These are phyloP conservation scores for Fonsecaea pugnacius DNA, from an alignment of 2,329 filamentous ascomycete genomes.

Conservation along the genomic window DNA sequence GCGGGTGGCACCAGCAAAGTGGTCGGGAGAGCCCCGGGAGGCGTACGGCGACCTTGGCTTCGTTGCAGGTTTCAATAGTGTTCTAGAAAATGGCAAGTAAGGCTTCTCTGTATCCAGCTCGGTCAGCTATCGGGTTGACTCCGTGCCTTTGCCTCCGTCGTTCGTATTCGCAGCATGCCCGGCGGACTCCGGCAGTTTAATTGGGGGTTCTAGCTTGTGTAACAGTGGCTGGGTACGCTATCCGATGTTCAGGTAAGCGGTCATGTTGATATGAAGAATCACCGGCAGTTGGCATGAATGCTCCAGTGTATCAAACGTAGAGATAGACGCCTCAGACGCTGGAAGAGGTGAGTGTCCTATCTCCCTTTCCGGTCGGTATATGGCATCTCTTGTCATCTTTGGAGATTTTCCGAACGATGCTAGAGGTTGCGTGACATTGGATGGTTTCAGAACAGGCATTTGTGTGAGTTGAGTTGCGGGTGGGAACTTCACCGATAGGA, in stretches of 20 bases:
- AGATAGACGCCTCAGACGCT: not conserved
- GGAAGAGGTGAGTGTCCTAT: not conserved
- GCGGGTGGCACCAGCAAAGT: not conserved
- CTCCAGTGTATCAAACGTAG: not conserved
- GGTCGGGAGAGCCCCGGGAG: not conserved
- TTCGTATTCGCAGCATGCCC: conserved; percentile 2
- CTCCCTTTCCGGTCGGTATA: not conserved
- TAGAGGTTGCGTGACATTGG: not conserved
- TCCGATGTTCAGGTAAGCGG: not conserved
- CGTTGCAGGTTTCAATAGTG: not conserved
- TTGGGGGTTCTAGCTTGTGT: not conserved
- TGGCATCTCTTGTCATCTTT: not conserved
- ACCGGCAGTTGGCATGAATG: not conserved
- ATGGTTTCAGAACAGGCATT: not conserved
- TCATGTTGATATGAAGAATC: not conserved
- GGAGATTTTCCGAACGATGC: not conserved
- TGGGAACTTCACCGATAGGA: not conserved
- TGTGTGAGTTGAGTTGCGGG: not conserved
- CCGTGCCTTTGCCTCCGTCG: not conserved
- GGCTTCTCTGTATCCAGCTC: not conserved
- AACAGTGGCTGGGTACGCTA: conserved; percentile 3
- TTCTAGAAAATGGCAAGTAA: not conserved
- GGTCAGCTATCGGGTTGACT: not conserved
- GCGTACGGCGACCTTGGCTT: not conserved
- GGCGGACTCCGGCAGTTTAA: not conserved